Conservation (phyloP, 2,329 filamentous ascomycete species). For the Trichoderma arundinaceum region DNA sequence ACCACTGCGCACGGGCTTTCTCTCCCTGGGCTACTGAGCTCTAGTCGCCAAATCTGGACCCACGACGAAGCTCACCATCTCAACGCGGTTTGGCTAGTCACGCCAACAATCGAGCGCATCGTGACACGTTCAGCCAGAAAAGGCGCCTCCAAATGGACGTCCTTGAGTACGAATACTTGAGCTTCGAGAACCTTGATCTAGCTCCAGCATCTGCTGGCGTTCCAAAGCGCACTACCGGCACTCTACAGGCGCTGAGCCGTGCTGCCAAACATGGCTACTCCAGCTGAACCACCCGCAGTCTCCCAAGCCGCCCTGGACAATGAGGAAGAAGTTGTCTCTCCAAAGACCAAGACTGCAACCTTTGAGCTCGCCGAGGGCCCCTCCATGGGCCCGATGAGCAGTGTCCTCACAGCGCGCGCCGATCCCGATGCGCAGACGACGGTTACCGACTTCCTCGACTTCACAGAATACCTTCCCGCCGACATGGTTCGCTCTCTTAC, state of each 20-base stretch:
- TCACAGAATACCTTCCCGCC: slow-evolving; percentile 71
- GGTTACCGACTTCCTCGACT: slow-evolving; percentile 73
- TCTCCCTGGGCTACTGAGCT: slow-evolving; percentile 3
- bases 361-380: slow-evolving; percentile 38
- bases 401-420: slow-evolving; percentile 57
- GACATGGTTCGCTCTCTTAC: slow-evolving; percentile 70
- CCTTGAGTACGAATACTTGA: background rate
- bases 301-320: slow-evolving; percentile 35
- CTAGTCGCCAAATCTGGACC: background rate
- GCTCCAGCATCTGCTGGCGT: background rate
- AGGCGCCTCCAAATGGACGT: slow-evolving; percentile 25
- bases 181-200: background rate
- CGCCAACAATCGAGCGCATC: slow-evolving; percentile 8
- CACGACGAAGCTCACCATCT: slow-evolving; percentile 13
- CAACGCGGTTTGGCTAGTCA: slow-evolving; percentile 26
- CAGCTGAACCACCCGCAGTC: background rate
- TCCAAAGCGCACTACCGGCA: background rate
- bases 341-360: slow-evolving; percentile 40
- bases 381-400: slow-evolving; percentile 45
- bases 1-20: slow-evolving; percentile 7
- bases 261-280: slow-evolving; percentile 39
- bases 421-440: slow-evolving; percentile 72
- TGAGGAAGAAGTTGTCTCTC: slow-evolving; percentile 39
- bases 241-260: background rate
- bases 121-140: slow-evolving; percentile 20